A percentile compares a stretch with the other conserved stretches of the same genome.
Conservation (phyloP, 441 rosid species). For the Gossypium schwendimanii region DNA sequence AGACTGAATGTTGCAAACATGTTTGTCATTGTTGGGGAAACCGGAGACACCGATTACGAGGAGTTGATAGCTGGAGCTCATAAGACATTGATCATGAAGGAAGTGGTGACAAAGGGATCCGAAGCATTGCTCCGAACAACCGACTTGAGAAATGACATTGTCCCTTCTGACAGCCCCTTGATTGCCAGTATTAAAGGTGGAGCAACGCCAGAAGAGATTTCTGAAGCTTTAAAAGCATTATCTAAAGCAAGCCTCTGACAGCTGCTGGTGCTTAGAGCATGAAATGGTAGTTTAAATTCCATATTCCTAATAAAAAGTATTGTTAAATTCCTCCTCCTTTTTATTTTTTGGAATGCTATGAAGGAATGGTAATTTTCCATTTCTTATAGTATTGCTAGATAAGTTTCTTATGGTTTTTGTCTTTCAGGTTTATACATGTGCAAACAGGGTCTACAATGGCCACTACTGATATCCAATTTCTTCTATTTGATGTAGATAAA, state of each 20-base stretch:
- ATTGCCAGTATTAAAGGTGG: slow-evolving; percentile 37
- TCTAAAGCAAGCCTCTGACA: slow-evolving; percentile 35
- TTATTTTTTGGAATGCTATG: too few species aligned
- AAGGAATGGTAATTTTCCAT: background rate
- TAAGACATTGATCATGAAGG: slow-evolving; percentile 65
- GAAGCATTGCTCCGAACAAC: slow-evolving; percentile 55
- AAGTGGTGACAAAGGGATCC: slow-evolving; percentile 48
- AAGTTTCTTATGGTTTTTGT: background rate
- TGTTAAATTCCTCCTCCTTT: background rate
- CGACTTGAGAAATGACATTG: slow-evolving; percentile 58
- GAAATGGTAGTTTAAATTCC: background rate
- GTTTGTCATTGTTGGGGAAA: slow-evolving; percentile 77
- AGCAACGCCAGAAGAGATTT: slow-evolving; percentile 43
- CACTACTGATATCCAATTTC: background rate
- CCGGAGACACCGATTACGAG: slow-evolving; percentile 82
- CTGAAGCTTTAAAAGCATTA: slow-evolving; percentile 46
- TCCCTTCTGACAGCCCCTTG: slow-evolving; percentile 61
- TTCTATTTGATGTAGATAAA: background rate
- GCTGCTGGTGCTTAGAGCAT: background rate
- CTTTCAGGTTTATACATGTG: background rate
- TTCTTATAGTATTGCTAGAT: background rate
- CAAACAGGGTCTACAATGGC: background rate
- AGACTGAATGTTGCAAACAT: slow-evolving; percentile 75
- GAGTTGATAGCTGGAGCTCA: slow-evolving; percentile 79
- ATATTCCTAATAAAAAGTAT: background rate